Percentiles rank a stretch among this genome's conserved stretches.
These are phyloP conservation scores for Gaertneriomyces sp. DNA, from an alignment of 192 early-diverging fungal genomes.

Conservation along the genomic window DNA sequence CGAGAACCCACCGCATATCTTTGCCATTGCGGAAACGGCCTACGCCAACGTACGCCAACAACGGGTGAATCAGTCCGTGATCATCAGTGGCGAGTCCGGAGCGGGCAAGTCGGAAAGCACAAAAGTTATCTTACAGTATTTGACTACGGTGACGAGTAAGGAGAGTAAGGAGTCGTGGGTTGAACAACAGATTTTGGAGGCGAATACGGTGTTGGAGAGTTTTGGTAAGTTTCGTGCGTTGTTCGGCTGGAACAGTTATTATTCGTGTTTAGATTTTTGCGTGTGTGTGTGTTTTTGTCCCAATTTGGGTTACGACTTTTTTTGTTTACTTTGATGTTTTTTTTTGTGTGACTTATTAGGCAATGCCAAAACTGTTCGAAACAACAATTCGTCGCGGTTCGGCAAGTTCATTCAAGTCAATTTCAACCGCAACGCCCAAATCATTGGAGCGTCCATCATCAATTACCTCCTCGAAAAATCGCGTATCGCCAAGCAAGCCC, in stretches of 20 bases:
- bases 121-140: conserved; percentile 54
- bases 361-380: conserved; percentile 55
- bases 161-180: conserved; percentile 48
- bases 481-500: conserved; percentile 48
- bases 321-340: not conserved
- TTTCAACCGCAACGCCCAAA: conserved; percentile 42
- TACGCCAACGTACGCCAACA: conserved; percentile 40
- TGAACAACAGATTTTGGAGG: conserved; percentile 59
- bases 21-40: conserved; percentile 50
- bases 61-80: conserved; percentile 49
- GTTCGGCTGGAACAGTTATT: not conserved
- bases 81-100: conserved; percentile 56
- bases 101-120: conserved; percentile 60
- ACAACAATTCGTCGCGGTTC: conserved; percentile 59
- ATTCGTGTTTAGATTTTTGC: conserved; percentile 14
- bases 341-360: conserved; percentile 31
- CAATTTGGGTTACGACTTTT: not conserved
- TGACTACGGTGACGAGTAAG: conserved; percentile 46
- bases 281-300: not conserved
- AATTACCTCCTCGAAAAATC: conserved; percentile 61
- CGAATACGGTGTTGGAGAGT: conserved; percentile 55
- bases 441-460: conserved; percentile 53
- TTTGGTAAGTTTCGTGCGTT: conserved; percentile 47
- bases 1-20: conserved; percentile 54
- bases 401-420: conserved; percentile 60